Evolutionary conservation across 495 filamentous ascomycete species (phyloP).

Genomic region (Polyplosphaeria fusca): DNA sequence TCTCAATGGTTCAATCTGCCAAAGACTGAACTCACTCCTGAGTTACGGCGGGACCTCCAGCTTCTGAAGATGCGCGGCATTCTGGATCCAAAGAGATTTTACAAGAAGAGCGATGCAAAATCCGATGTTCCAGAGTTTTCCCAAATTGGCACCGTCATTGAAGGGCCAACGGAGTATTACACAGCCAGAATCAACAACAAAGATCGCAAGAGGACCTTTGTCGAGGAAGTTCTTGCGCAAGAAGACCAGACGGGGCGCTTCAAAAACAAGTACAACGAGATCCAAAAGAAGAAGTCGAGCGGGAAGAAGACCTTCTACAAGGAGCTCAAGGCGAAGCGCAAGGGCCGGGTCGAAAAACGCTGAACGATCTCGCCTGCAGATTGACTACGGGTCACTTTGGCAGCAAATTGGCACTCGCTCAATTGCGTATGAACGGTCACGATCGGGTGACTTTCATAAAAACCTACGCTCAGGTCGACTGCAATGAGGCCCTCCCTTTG

Average conservation of each 20-base stretch:
- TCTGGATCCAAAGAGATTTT: constrained; percentile 83
- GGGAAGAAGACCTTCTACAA: constrained; percentile 74
- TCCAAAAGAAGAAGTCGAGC: constrained; percentile 64
- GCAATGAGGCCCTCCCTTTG: no score
- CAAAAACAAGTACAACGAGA: constrained; percentile 66
- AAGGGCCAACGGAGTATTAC: constrained; percentile 86
- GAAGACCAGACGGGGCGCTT: constrained; percentile 61
- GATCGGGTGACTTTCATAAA: no score
- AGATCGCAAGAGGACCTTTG: constrained; percentile 83
- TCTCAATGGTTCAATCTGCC: constrained; percentile 81
- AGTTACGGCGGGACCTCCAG: constrained; percentile 83
- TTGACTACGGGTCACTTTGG: no score
- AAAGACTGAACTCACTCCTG: constrained; percentile 72
- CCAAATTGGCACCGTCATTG: constrained; percentile 82
- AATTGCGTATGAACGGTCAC: no score
- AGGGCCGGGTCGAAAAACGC: constrained; percentile 38
- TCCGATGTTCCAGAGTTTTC: constrained; percentile 70
- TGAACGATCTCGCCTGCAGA: constrained; percentile 8
- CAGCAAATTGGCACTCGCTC: no score
- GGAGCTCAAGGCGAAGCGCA: constrained; percentile 57
- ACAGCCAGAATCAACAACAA: constrained; percentile 75
- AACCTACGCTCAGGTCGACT: no score
- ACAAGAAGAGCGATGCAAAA: constrained; percentile 78
- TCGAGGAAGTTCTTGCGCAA: constrained; percentile 76
- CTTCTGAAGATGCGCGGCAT: constrained; percentile 83